Conservation (phyloP, 495 filamentous ascomycete genomes). For the Bryoglossum gracile region DNA sequence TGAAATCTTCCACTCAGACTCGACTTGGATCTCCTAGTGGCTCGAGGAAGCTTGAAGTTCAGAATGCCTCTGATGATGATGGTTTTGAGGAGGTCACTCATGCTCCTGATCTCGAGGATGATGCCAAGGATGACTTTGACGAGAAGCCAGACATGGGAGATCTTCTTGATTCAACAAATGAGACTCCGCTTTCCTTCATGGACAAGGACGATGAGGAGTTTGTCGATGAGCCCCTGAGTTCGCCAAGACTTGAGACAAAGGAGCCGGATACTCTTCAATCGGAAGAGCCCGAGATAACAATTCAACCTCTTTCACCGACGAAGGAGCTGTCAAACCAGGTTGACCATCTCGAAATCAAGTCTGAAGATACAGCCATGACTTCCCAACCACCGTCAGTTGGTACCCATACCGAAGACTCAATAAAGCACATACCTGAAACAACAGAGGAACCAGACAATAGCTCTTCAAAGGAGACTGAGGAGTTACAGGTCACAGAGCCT, state of each 20-base stretch:
- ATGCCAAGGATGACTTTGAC: conserved; percentile 46
- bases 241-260: conserved; percentile 43
- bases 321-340: conserved; percentile 29
- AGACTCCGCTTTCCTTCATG: conserved; percentile 33
- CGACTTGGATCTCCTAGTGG: conserved; percentile 32
- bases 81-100: conserved; percentile 88
- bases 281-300: conserved; percentile 38
- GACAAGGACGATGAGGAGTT: conserved; percentile 59
- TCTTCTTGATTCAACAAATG: conserved; percentile 9
- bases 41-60: conserved; percentile 55
- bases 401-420: not conserved
- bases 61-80: conserved; percentile 80
- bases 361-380: not conserved
- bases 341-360: conserved; percentile 12
- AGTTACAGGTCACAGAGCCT: conserved; percentile 17
- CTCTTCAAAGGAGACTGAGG: conserved; percentile 2
- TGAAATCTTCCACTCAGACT: conserved; percentile 34
- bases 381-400: not conserved
- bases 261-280: conserved; percentile 30
- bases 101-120: conserved; percentile 58
- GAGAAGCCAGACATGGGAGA: conserved; percentile 29
- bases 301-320: conserved; percentile 43
- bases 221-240: conserved; percentile 62
- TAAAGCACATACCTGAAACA: not conserved
- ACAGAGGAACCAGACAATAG: conserved; percentile 11